Base-by-base conservation (phyloP, 164 flowering plant genomes). In the Santalum album region DNA sequence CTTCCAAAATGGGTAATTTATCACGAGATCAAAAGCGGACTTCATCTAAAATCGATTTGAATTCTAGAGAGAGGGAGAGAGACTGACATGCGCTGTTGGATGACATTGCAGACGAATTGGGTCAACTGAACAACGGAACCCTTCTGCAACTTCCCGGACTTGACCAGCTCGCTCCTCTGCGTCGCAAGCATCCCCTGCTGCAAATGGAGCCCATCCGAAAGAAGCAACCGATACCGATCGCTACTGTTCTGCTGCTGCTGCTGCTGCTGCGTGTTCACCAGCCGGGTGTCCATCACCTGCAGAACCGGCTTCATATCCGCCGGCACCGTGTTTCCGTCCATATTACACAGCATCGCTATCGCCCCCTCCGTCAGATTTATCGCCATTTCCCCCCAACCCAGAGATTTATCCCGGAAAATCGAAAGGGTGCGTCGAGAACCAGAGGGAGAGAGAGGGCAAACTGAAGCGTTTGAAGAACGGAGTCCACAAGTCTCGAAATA, bases 161-260 rank as follows among this genome's bases (percentile, higher is more conserved):
- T 63, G 27, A 92, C 85, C 36, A 84, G 55, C 1, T 69, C 68
- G 64, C 87, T 86, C 58, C 49, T 52, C 78, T 85, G 87, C 0
- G 90, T 81, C 2, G 79, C 89, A 12, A 92, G 87, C 96, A 89
- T 84, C 15, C 87, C 87, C 47, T 92, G 96, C 65, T 78, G 86
- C 15, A 46, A 17, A 51, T 73, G 71, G 3, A 51, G 5, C 0
- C 96, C 96, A 49, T 92, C 99, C 1, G 96, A 92, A 2, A 92
- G 51, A 55, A 81, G 9, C 53, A 92, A 18, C 38, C 96, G 67
- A 58, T 66, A 89, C 64, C 99, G 54, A 61, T 83, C 88, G 7
- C 40, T 66, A 57, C 38, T 61, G 54, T 22, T 58, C 27, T 66
- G 76, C 43, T 60, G 58, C 18, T 56, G 68, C 53, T 64, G 68